A percentile compares a stretch with the other conserved stretches of the same genome.
These are phyloP conservation scores for Akanthomyces uredinophilus DNA, from an alignment of 2,329 filamentous ascomycete genomes.

Conservation along the genomic window DNA sequence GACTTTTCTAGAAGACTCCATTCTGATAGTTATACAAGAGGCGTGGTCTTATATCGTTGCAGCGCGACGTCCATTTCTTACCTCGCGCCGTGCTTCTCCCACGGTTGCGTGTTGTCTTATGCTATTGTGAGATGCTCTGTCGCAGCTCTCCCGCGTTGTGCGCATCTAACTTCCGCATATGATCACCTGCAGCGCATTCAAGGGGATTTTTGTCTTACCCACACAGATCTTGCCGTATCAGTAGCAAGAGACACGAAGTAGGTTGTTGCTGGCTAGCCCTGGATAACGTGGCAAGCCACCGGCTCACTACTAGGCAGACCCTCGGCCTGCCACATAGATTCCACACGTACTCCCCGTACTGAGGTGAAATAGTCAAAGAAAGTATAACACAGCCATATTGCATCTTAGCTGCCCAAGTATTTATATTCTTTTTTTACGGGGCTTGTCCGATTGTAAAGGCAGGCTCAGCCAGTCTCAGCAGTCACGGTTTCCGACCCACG, in stretches of 20 bases:
- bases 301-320: background rate
- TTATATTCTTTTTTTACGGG: background rate
- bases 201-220: background rate
- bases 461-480: background rate
- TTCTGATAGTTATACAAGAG: background rate
- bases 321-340: background rate
- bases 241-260: background rate
- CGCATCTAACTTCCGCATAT: too few species aligned
- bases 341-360: too few species aligned
- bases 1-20: background rate
- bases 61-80: background rate
- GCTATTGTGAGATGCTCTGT: background rate
- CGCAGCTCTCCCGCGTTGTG: background rate
- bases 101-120: background rate
- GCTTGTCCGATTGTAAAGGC: background rate
- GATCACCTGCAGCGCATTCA: background rate
- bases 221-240: background rate
- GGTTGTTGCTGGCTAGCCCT: background rate
- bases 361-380: background rate
- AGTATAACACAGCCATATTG: background rate
- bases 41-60: background rate
- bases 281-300: background rate
- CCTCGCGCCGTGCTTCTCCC: background rate
- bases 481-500: background rate
- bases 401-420: background rate